Evolutionary conservation across 2,329 filamentous ascomycete genomes (phyloP).

Genomic region (Akanthomyces muscarius): DNA sequence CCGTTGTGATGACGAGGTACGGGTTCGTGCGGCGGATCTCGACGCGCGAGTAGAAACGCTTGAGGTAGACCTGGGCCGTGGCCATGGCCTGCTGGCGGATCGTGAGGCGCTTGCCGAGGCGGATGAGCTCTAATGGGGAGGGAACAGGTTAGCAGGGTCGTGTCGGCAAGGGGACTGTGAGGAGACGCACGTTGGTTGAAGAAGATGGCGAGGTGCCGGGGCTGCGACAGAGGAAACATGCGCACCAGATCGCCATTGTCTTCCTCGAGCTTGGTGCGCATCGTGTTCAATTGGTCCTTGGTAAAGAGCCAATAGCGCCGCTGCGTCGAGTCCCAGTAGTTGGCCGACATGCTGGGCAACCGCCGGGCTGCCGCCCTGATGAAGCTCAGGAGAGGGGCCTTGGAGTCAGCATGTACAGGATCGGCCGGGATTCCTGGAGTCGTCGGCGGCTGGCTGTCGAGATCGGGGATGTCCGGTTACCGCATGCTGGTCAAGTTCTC

Average conservation of each 20-base stretch:
- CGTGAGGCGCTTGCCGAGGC: slow-evolving; percentile 77
- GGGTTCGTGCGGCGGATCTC: slow-evolving; percentile 92
- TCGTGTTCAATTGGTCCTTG: slow-evolving; percentile 70
- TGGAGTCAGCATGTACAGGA: neutral
- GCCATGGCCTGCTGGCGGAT: slow-evolving; percentile 89
- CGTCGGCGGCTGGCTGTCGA: neutral
- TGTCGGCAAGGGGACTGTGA: neutral
- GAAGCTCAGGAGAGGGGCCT: neutral
- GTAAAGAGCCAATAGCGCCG: slow-evolving; percentile 87
- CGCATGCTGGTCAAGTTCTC: neutral
- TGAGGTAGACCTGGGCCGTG: slow-evolving; percentile 91
- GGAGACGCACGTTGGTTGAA: slow-evolving; percentile 73
- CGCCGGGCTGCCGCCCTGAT: neutral
- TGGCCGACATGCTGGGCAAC: slow-evolving; percentile 69
- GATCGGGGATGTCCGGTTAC: neutral
- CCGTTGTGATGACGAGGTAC: slow-evolving; percentile 87
- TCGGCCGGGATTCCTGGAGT: neutral
- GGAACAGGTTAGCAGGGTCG: slow-evolving; percentile 10
- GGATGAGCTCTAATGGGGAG: slow-evolving; percentile 61
- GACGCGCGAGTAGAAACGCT: slow-evolving; percentile 86
- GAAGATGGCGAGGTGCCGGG: slow-evolving; percentile 81
- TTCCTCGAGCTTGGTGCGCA: slow-evolving; percentile 73
- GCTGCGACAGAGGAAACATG: slow-evolving; percentile 77
- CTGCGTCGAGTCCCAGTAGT: slow-evolving; percentile 96
- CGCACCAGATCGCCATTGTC: slow-evolving; percentile 70